A percentile compares a stretch with the other conserved stretches of the same genome.
Evolutionary conservation across 345 rosid species (phyloP).

Genomic region (Salix suchowensis): DNA sequence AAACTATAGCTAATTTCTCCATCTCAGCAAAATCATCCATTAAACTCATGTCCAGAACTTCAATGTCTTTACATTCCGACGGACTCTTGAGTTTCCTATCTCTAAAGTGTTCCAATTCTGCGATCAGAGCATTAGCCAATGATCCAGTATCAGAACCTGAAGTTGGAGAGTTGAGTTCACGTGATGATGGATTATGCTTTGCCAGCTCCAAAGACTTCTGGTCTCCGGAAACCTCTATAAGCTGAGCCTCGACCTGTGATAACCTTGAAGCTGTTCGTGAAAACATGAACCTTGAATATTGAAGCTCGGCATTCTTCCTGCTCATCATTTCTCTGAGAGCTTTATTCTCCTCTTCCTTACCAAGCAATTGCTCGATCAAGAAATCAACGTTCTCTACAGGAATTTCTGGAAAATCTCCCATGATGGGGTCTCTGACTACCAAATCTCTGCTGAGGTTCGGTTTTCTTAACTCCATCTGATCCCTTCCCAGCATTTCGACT

Average conservation of each 20-base stretch:
- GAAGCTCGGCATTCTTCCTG: slow-evolving; percentile 51
- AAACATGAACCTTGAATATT: slow-evolving; percentile 46
- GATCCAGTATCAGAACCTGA: slow-evolving; percentile 48
- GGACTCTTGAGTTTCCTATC: slow-evolving; percentile 30
- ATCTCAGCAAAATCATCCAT: slow-evolving; percentile 77
- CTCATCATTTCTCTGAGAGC: slow-evolving; percentile 56
- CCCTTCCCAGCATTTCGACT: slow-evolving; percentile 39
- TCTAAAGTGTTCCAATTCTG: slow-evolving; percentile 45
- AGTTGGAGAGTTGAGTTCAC: slow-evolving; percentile 22
- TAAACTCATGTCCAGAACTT: slow-evolving; percentile 49
- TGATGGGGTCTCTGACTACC: slow-evolving; percentile 36
- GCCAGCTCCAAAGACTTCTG: slow-evolving; percentile 31
- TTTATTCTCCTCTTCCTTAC: slow-evolving; percentile 71
- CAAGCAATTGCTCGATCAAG: slow-evolving; percentile 49
- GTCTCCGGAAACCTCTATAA: slow-evolving; percentile 23
- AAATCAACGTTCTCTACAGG: slow-evolving; percentile 37
- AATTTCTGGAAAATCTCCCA: slow-evolving; percentile 32
- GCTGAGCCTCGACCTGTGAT: slow-evolving; percentile 38
- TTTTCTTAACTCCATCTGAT: slow-evolving; percentile 37
- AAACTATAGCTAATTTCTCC: slow-evolving; percentile 78
- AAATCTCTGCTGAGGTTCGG: slow-evolving; percentile 41
- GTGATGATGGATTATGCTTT: slow-evolving; percentile 21
- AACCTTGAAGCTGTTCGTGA: slow-evolving; percentile 50
- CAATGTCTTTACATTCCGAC: slow-evolving; percentile 20
- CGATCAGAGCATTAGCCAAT: slow-evolving; percentile 53